Base-by-base conservation (phyloP, 495 filamentous ascomycete species). In the Thozetella sp. region DNA sequence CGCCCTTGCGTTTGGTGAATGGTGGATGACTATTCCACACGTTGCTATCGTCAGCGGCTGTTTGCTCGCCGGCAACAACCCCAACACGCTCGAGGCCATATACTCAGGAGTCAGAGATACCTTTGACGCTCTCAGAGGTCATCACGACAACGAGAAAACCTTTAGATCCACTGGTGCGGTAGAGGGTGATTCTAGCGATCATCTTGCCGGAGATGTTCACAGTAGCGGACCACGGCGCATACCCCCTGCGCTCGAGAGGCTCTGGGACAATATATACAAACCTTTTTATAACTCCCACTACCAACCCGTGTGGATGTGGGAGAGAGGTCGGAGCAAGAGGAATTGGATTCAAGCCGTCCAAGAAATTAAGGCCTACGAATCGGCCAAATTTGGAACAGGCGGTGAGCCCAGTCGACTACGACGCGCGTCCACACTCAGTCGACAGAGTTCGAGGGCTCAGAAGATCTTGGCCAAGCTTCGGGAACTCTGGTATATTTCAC, bases 1-100 rank as follows among this genome's bases (percentile, higher is more conserved):
- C 24, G 66, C 77, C 1, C 61, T 83, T 3, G 79, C 80, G 2
- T 80, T 80, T 58, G 80, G 80, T 12, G 66, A 79, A 40, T 27
- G 46, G 63, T 82, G 79, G 58, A 63, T 61, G 51, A 54, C 55
- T 13, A 61, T 61, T 22, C 27, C 51, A n/a, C 59, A 58, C 25
- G 53, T 60, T 40, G 58, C 58, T 53, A 57, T 60, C 37, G 26
- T 60, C 19, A 26, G 23, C 15, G 58, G 58, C 54, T 46, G 30
- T 23, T 53, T 60, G 13, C 40, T 60, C 11, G 58, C 58, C 19
- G 30, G 54, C 20, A 60, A 60, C 54, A 60, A 60, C 53, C 58
- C 53, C 0, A 60, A 40, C 40, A 37, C 30, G 30, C 30, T 37
- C 30, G 15, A 15, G 6, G 30, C 30, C 15, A 37, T 37, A 6